Conservation (phyloP, 192 early-diverging fungal species). For the Coemansia sp. region DNA sequence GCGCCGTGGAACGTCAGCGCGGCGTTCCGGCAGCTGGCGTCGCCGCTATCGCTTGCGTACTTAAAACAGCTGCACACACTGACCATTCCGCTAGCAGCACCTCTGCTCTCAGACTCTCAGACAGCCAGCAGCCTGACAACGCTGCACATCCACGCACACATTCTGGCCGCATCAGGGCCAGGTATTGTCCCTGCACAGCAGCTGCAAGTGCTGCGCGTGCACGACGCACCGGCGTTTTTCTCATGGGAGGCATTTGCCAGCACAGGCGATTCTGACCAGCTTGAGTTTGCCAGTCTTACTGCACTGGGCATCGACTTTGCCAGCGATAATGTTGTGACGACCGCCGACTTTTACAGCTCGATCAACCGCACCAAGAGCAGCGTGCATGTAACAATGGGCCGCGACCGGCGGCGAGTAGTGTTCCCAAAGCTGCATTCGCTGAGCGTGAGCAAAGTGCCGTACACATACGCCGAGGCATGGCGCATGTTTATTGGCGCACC, state of each 20-base stretch:
- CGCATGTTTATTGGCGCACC: constrained; percentile 40
- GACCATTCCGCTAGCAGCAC: not conserved
- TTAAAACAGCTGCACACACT: not conserved
- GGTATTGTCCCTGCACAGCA: not conserved
- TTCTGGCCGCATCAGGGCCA: not conserved
- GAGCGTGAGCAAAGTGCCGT: constrained; percentile 24
- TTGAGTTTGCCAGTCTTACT: constrained; percentile 17
- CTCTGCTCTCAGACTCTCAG: not conserved
- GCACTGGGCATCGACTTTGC: constrained; percentile 34
- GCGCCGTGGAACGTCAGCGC: not conserved
- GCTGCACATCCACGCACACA: constrained; percentile 27
- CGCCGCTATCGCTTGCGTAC: not conserved
- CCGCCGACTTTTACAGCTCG: constrained; percentile 18
- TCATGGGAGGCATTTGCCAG: constrained; percentile 33
- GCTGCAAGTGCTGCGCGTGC: constrained; percentile 20
- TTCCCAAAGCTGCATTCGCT: constrained; percentile 20
- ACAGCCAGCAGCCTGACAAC: constrained; percentile 6
- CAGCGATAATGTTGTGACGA: constrained; percentile 34
- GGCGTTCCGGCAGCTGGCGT: not conserved
- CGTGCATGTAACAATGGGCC: constrained; percentile 32
- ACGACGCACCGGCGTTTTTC: constrained; percentile 33
- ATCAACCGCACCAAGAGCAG: constrained; percentile 5
- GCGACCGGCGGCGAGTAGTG: constrained; percentile 11
- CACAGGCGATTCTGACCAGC: not conserved
- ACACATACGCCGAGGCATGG: constrained; percentile 37